These are phyloP conservation scores for Nyssa sinensis DNA, from an alignment of 148 eudicot genomes.

Conservation along the genomic window DNA sequence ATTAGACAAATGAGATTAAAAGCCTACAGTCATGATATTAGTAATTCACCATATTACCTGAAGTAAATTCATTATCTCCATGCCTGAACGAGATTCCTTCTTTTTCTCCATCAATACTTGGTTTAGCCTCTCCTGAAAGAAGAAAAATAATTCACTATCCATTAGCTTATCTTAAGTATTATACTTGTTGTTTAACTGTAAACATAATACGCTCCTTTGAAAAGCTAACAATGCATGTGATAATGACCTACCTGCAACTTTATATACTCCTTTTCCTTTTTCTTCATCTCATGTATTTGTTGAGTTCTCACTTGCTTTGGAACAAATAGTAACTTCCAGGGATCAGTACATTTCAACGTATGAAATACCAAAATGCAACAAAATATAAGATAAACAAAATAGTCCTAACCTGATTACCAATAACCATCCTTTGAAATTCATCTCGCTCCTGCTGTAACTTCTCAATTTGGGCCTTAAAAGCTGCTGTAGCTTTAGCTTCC, in stretches of 20 bases:
- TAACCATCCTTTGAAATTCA: conserved; percentile 99
- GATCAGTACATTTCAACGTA: neutral
- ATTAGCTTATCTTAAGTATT: neutral
- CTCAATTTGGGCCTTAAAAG: conserved; percentile 86
- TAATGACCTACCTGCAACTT: conserved; percentile 75
- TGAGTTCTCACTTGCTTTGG: conserved; percentile 92
- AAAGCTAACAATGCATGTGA: neutral
- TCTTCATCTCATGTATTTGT: conserved; percentile 98
- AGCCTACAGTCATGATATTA: neutral
- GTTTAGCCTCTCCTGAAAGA: conserved; percentile 74
- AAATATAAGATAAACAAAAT: neutral
- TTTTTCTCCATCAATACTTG: conserved; percentile 97
- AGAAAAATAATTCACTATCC: neutral
- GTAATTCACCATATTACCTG: conserved; percentile 54
- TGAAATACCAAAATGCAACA: neutral
- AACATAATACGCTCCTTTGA: neutral
- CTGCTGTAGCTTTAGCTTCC: conserved; percentile 98
- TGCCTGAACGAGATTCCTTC: conserved; percentile 98
- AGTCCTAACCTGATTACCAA: conserved; percentile 84
- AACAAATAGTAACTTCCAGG: conserved; percentile 13
- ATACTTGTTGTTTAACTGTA: neutral
- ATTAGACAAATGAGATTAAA: conserved; percentile 12
- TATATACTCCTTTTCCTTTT: conserved; percentile 90
- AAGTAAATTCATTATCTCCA: conserved; percentile 98
- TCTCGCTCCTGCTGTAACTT: conserved; percentile 97